Evolutionary conservation across 208 protist species (phyloP).

Genomic region (Naegleria gruberi): DNA sequence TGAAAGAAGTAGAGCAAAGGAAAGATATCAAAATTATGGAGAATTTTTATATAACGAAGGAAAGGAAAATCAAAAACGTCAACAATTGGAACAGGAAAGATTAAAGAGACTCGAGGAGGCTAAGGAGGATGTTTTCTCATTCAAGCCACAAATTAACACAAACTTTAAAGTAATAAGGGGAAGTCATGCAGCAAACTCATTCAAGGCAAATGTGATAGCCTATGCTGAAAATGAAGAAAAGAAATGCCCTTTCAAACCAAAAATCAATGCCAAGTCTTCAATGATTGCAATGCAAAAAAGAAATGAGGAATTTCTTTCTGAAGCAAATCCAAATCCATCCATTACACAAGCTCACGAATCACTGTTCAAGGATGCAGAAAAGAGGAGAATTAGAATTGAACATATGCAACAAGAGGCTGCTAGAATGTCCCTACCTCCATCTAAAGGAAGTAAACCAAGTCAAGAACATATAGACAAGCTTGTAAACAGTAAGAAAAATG

Average conservation of each 20-base stretch:
- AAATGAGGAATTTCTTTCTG: background rate
- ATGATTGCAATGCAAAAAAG: background rate
- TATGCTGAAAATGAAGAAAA: background rate
- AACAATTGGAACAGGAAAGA: background rate
- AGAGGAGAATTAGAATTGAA: background rate
- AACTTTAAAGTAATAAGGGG: background rate
- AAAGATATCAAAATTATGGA: constrained; percentile 8
- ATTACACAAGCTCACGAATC: background rate
- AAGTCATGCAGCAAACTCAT: background rate
- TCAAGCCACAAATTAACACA: constrained; percentile 5
- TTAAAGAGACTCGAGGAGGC: background rate
- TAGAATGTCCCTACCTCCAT: background rate
- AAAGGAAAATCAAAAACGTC: background rate
- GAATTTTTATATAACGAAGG: constrained; percentile 13
- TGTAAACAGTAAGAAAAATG: background rate
- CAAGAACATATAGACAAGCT: background rate
- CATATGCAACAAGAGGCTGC: background rate
- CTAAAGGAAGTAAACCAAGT: background rate
- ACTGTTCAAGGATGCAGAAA: constrained; percentile 5
- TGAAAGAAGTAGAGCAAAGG: background rate
- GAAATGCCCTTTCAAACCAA: background rate
- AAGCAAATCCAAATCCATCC: background rate
- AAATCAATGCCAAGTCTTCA: background rate
- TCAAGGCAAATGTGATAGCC: background rate
- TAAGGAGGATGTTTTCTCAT: background rate